Conservation (phyloP, 2,329 filamentous ascomycete genomes). For the Sodiomyces alkalinus region DNA sequence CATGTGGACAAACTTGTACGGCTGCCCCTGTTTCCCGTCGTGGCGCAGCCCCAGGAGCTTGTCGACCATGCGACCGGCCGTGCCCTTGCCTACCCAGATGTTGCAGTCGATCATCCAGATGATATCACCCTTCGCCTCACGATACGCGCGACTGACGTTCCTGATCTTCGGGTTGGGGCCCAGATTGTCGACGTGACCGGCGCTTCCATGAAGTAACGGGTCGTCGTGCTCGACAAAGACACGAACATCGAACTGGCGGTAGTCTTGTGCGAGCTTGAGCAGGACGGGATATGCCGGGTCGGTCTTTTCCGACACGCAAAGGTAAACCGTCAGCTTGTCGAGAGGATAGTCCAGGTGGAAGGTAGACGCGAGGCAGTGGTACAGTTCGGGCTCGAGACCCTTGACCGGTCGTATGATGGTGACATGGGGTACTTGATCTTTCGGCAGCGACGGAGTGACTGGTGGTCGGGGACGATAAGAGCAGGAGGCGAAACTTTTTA, state of each 20-base stretch:
- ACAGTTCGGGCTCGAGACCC: slow-evolving; percentile 76
- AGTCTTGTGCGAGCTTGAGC: slow-evolving; percentile 55
- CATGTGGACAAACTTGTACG: slow-evolving; percentile 90
- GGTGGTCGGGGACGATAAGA: slow-evolving; percentile 32
- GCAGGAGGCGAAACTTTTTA: slow-evolving; percentile 36
- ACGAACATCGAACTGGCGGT: slow-evolving; percentile 53
- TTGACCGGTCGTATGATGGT: slow-evolving; percentile 90
- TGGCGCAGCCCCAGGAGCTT: slow-evolving; percentile 55
- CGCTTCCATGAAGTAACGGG: slow-evolving; percentile 43
- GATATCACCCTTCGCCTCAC: slow-evolving; percentile 74
- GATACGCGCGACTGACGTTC: slow-evolving; percentile 86
- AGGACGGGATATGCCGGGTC: slow-evolving; percentile 71
- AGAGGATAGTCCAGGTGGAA: slow-evolving; percentile 70
- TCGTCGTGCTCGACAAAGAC: slow-evolving; percentile 76
- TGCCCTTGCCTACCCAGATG: slow-evolving; percentile 72
- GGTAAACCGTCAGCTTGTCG: slow-evolving; percentile 60
- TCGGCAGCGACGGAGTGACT: slow-evolving; percentile 32
- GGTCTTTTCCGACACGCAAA: slow-evolving; percentile 61
- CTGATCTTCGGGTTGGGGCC: slow-evolving; percentile 98
- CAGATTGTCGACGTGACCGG: slow-evolving; percentile 39
- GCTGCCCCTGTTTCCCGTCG: slow-evolving; percentile 30
- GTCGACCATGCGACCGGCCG: slow-evolving; percentile 79
- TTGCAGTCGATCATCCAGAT: slow-evolving; percentile 97
- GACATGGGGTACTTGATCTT: slow-evolving; percentile 55
- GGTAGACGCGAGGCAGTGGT: slow-evolving; percentile 80